Base-by-base conservation (phyloP, 2,329 filamentous ascomycete species). In the Xylariaceae sp. region DNA sequence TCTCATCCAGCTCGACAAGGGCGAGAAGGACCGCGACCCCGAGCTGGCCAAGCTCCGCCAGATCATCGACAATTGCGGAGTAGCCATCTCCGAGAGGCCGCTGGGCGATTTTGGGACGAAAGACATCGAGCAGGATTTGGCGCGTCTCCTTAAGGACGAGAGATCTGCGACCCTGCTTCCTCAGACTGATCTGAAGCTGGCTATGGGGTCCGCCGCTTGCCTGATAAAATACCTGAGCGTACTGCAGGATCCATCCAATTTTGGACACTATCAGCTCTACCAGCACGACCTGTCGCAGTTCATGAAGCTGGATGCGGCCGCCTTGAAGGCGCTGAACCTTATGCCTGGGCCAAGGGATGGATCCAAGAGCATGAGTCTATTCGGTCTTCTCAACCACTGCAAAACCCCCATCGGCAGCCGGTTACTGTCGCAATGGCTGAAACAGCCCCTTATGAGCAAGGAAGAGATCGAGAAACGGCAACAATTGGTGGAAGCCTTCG, bases 261-360 rank as follows among this genome's bases (percentile, higher is more conserved):
- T 95, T 58, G 92, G 93, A 3, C 90, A 98, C 55, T 98, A 93
- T 54, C 86, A 90, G 57, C 74, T 98, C 12, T 98, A 96, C 54
- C 92, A 98, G 60, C 92, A 98, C 59, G 92, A 98, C 54, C 65
- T 98, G 28, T 82, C 89, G 2, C 89, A 98, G 51, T 98, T 87
- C 58, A 98, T 98, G 92, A 98, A 95, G 61, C 71, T 98, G 4
- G 92, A 98, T 59, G 88, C 93, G 1, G 87, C 92, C 1, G 92
- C 92, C 1, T 67, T 98, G 27, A 90, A 93, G 52, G 92, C 92
- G 1, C 71, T 98, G 34, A 98, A 98, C 51, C 72, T 98, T 23
- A 96, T 98, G 89, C 93, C 92, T 5, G 90, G 92, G 5, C 86
- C 86, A 0, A 79, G 88, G 44, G 92, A 98, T 53, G 92, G 92